Evolutionary conservation across 2,329 filamentous ascomycete species (phyloP).

Genomic region (Grosmannia huntii): DNA sequence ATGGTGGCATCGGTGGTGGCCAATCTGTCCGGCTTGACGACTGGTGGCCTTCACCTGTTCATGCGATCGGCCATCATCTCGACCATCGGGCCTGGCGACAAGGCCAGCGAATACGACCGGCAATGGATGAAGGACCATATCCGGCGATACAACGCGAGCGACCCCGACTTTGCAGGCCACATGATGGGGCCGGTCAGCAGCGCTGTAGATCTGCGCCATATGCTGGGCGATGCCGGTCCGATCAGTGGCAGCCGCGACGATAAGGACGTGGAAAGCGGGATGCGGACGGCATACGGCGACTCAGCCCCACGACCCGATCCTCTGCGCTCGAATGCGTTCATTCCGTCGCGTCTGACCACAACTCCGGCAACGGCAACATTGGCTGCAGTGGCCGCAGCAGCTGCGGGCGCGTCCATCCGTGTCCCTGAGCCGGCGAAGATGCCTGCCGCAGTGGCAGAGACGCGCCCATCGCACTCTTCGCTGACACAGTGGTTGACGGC

Average conservation of each 20-base stretch:
- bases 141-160: constrained; percentile 17
- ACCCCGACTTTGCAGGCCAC: constrained; percentile 20
- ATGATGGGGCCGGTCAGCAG: constrained; percentile 21
- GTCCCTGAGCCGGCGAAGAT: background rate
- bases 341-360: background rate
- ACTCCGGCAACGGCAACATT: background rate
- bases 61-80: constrained; percentile 49
- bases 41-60: constrained; percentile 53
- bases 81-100: constrained; percentile 37
- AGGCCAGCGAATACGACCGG: constrained; percentile 31
- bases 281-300: background rate
- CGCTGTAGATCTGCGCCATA: constrained; percentile 17
- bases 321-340: background rate
- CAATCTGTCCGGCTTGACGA: constrained; percentile 53
- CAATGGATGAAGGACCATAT: constrained; percentile 31
- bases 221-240: constrained; percentile 23
- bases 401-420: background rate
- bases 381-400: background rate
- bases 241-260: constrained; percentile 14
- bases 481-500: background rate
- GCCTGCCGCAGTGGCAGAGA: too few species aligned
- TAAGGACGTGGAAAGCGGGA: constrained; percentile 19
- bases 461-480: background rate
- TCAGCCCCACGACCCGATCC: background rate
- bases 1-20: constrained; percentile 54